phyloP scores from a whole-genome alignment of 352 stramenopile species.

The Globisporangium camurandrum region DNA sequence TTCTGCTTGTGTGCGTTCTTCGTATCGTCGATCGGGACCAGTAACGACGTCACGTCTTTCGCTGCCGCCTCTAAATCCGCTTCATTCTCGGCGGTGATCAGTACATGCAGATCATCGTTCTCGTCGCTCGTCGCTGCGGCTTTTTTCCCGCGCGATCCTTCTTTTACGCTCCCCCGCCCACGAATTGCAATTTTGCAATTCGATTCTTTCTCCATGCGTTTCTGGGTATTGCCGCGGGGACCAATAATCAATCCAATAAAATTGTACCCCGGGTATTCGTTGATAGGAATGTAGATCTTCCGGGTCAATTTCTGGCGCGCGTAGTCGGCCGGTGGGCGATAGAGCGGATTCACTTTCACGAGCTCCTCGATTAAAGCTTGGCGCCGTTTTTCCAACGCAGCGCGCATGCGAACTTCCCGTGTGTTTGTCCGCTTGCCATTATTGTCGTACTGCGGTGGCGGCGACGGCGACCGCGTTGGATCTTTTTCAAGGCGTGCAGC shows the following conservation, averaged over 20 bases:
- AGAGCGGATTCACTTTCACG: conserved; percentile 92
- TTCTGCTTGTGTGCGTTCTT: conserved; percentile 98
- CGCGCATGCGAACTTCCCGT: conserved; percentile 91
- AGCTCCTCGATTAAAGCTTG: conserved; percentile 93
- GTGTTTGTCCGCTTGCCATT: conserved; percentile 97
- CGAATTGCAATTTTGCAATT: conserved; percentile 99
- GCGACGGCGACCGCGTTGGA: conserved; percentile 87
- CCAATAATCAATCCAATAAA: conserved; percentile 99
- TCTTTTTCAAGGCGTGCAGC: conserved; percentile 77
- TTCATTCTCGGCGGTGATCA: conserved; percentile 89
- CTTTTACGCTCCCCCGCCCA: conserved; percentile 94
- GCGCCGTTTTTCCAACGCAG: conserved; percentile 85
- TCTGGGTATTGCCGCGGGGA: conserved; percentile 97
- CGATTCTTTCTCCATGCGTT: conserved; percentile 97
- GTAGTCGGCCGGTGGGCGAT: conserved; percentile 81
- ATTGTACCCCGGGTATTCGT: conserved; percentile 98
- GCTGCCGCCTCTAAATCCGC: conserved; percentile 80
- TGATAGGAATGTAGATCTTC: conserved; percentile 97
- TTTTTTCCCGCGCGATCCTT: conserved; percentile 93
- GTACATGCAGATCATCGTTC: conserved; percentile 95
- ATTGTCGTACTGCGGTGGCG: conserved; percentile 92
- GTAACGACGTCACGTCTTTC: conserved; percentile 85
- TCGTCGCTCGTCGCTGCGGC: conserved; percentile 89
- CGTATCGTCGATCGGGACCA: conserved; percentile 89
- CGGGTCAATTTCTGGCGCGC: conserved; percentile 89